Percentiles rank a stretch among this genome's conserved stretches.
These are phyloP conservation scores for Tritrichomonas musculus DNA, from an alignment of 208 protist genomes.

Conservation along the genomic window DNA sequence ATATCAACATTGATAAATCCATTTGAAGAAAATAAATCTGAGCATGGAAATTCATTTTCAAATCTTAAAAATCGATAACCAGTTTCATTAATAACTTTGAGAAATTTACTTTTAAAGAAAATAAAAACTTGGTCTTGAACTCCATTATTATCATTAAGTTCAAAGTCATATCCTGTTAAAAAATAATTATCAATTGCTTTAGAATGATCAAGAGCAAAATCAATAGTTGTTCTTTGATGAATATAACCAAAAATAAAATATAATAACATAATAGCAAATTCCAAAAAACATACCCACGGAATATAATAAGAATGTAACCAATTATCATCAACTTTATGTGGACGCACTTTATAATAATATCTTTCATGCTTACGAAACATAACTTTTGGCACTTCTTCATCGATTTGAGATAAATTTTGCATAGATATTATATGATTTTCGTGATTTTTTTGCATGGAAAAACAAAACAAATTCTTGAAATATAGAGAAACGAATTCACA, in stretches of 20 bases:
- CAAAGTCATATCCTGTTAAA: not conserved
- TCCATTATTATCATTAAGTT: not conserved
- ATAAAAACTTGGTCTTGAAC: not conserved
- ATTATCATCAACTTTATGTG: not conserved
- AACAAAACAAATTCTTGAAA: no score
- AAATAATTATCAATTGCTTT: constrained; percentile 19
- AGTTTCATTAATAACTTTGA: not conserved
- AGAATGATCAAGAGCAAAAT: not conserved
- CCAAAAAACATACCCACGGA: not conserved
- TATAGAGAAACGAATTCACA: no score
- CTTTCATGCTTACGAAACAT: no score
- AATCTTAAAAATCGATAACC: not conserved
- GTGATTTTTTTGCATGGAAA: no score
- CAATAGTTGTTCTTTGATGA: not conserved
- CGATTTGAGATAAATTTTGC: no score
- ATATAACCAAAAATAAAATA: not conserved
- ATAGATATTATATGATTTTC: no score
- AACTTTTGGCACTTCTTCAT: no score
- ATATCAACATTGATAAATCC: not conserved
- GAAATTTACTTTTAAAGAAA: not conserved
- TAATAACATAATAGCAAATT: not conserved
- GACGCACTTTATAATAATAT: not conserved
- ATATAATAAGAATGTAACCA: not conserved
- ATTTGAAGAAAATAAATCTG: not conserved
- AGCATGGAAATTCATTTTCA: not conserved